Percentiles rank a stretch among this genome's conserved stretches.
These are phyloP conservation scores for Exophiala phaeomuriformis DNA, from an alignment of 2,329 filamentous ascomycete genomes.

Conservation along the genomic window DNA sequence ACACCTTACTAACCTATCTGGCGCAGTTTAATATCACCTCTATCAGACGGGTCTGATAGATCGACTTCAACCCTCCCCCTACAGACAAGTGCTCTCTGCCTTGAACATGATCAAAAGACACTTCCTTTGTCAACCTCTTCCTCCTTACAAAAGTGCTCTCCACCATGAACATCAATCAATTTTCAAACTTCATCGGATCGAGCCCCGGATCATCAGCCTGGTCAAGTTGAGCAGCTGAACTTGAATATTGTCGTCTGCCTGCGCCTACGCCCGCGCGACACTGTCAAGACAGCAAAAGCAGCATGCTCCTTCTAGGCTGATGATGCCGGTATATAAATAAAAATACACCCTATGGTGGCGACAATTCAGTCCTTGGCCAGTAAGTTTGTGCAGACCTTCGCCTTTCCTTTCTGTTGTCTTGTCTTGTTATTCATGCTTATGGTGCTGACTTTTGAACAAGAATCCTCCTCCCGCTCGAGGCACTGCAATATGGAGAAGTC, in stretches of 20 bases:
- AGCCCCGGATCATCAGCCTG: background rate
- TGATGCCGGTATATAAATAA: background rate
- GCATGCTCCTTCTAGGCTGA: background rate
- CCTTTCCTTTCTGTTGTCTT: background rate
- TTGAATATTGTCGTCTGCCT: background rate
- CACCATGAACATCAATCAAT: no score
- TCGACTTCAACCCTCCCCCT: background rate
- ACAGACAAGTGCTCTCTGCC: background rate
- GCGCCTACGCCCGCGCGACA: no score
- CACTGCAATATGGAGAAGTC: no score
- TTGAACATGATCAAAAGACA: background rate
- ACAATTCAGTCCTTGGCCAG: no score
- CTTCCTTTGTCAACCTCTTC: no score
- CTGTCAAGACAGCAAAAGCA: background rate
- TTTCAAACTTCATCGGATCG: background rate
- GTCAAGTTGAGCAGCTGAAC: background rate
- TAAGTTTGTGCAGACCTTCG: background rate
- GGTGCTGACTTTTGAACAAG: no score
- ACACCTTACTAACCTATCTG: no score
- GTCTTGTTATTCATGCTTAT: no score
- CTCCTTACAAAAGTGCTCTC: no score
- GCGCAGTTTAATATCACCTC: no score
- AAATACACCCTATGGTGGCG: background rate
- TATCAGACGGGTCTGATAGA: background rate
- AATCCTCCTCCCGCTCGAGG: no score